Base-by-base conservation (phyloP, 257 asterid species). In the Anisodus tanguticus region DNA sequence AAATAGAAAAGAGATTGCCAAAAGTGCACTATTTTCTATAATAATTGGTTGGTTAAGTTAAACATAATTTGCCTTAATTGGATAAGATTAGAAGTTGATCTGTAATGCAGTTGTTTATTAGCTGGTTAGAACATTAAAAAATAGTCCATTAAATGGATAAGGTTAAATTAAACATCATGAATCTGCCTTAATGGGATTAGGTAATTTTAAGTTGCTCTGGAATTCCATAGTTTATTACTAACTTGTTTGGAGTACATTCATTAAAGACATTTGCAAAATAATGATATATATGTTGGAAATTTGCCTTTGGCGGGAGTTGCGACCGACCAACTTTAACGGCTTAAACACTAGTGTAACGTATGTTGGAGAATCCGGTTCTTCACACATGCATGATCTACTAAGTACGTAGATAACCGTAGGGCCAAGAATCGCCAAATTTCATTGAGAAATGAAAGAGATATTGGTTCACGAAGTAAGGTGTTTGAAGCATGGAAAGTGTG, bases 1-100 rank as follows among this genome's bases (percentile, higher is more conserved):
- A 66, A 72, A 45, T 10, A 17, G 11, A 72, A 39, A 31, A 58
- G 0, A 58, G 64, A 55, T 49, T 49, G 55, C 6, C 8, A 49
- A 49, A 49, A 6, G 55, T 49, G 55, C 55, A 49, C 55, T 49
- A 1, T 49, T 49, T 74, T 49, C 81, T 74, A 19, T 74, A 51
- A 19, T 11, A 12, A n/a, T 72, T 74, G 13, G 13, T 74, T 49
- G 41, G 41, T 72, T 72, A 72, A 72, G 35, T 12, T 72, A 72
- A 74, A 49, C 45, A 51, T 49, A 19, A 49, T 41, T 51, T 74
- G 81, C 81, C 81, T 49, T 74, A 49, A 22, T 49, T 74, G 81
- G 81, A 74, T 74, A 71, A 71, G 11, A 8, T 4, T 41, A 45
- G 57, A 45, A 47, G 53, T 72, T 72, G 11, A 2, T n/a, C 59